Percentiles rank a stretch among this genome's conserved stretches.
These are phyloP conservation scores for Hygrophoropsis aurantiaca DNA, from an alignment of 768 basidiomycete genomes.

Conservation along the genomic window DNA sequence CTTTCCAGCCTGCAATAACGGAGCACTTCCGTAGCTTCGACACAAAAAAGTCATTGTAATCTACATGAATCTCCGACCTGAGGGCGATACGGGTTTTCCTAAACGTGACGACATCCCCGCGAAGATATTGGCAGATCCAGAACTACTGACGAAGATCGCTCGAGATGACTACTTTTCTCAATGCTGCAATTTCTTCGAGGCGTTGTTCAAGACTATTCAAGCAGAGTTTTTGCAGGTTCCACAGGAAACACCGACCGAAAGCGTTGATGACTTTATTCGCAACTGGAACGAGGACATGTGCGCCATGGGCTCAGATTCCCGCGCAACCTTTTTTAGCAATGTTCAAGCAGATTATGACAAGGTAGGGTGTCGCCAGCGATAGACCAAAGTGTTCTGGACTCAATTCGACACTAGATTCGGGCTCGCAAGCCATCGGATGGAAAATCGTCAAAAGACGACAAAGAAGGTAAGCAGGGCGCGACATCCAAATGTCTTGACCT, in stretches of 20 bases:
- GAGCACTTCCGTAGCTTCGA: constrained; percentile 5
- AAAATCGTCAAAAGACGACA: too few species aligned
- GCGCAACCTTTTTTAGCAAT: not conserved
- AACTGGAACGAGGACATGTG: not conserved
- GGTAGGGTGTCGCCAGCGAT: too few species aligned
- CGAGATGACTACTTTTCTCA: not conserved
- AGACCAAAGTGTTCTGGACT: too few species aligned
- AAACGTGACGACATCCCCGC: constrained; percentile 12
- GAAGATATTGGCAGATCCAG: constrained; percentile 10
- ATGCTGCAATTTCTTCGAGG: constrained; percentile 13
- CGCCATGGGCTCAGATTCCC: not conserved
- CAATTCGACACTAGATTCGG: too few species aligned
- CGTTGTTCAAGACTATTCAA: constrained; percentile 8
- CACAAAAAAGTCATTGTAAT: constrained; percentile 13
- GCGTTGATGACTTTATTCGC: not conserved
- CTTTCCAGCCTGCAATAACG: not conserved
- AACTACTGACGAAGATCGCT: not conserved
- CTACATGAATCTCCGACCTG: constrained; percentile 13
- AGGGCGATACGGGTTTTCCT: constrained; percentile 11
- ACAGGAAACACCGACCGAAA: not conserved
- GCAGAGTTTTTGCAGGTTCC: not conserved
- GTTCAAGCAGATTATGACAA: not conserved
- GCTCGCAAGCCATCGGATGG: too few species aligned
- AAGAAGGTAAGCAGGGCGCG: too few species aligned
- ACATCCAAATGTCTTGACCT: too few species aligned